Evolutionary conservation across 1,284 basidiomycete species (phyloP).

Genomic region (Filobasidium uniguttulatum): DNA sequence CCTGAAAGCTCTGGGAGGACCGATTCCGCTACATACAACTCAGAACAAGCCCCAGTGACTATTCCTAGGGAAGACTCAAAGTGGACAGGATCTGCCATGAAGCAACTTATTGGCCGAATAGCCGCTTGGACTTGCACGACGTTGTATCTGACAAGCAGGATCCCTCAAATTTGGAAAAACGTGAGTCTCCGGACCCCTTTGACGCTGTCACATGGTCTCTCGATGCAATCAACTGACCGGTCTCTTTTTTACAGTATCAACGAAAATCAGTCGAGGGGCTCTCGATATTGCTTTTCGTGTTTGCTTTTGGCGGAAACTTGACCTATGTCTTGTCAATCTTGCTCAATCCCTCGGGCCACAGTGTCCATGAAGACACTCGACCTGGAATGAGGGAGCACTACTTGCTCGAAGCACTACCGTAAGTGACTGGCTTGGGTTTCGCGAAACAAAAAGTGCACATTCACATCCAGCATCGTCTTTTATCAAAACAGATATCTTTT

Average conservation of each 20-base stretch:
- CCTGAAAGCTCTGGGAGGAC: too few species aligned
- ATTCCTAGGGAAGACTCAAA: not conserved
- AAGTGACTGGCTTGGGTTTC: constrained; percentile 15
- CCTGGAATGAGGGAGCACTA: constrained; percentile 24
- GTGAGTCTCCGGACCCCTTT: constrained; percentile 43
- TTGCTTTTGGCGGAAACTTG: constrained; percentile 77
- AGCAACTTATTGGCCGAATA: constrained; percentile 62
- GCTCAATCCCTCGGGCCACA: constrained; percentile 26
- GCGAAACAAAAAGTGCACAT: too few species aligned
- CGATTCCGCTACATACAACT: too few species aligned
- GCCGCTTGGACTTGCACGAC: constrained; percentile 86
- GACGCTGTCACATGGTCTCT: not conserved
- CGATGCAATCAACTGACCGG: not conserved
- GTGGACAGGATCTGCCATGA: constrained; percentile 3
- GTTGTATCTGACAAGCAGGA: constrained; percentile 73
- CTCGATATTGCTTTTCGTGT: constrained; percentile 81
- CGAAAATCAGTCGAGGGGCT: constrained; percentile 87
- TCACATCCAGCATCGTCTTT: not conserved
- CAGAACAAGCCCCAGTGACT: too few species aligned
- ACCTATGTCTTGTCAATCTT: constrained; percentile 81
- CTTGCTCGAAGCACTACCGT: constrained; percentile 34
- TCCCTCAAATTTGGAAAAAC: constrained; percentile 96
- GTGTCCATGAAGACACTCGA: constrained; percentile 14
- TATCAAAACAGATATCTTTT: constrained; percentile 65
- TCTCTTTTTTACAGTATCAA: constrained; percentile 46